These are phyloP conservation scores for Trypethelium eluteriae DNA, from an alignment of 495 filamentous ascomycete species.

Conservation along the genomic window DNA sequence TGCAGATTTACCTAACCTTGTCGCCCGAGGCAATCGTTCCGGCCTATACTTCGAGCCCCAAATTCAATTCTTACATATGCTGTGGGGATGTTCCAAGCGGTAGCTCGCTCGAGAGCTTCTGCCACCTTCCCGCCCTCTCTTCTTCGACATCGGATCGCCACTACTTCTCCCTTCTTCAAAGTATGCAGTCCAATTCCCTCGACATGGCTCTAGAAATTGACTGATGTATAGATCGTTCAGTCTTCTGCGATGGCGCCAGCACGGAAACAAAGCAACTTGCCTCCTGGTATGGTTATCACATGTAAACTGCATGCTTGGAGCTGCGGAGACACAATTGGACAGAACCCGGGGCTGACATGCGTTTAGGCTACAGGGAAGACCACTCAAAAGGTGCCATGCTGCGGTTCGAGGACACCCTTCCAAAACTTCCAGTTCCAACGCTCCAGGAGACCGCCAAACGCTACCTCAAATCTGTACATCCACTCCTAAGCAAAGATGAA, in stretches of 20 bases:
- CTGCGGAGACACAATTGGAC: background rate
- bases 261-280: constrained; percentile 22
- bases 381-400: constrained; percentile 85
- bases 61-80: background rate
- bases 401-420: constrained; percentile 92
- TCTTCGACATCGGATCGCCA: constrained; percentile 19
- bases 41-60: too few relatives aligned
- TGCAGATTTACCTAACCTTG: background rate
- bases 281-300: constrained; percentile 24
- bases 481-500: constrained; percentile 65
- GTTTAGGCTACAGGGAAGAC: constrained; percentile 82
- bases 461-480: constrained; percentile 88
- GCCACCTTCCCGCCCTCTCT: constrained; percentile 15
- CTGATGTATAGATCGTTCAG: constrained; percentile 15
- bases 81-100: constrained; percentile 29
- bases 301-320: constrained; percentile 14
- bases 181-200: constrained; percentile 14
- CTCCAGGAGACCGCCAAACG: constrained; percentile 86
- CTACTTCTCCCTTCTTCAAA: constrained; percentile 17
- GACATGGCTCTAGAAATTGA: background rate
- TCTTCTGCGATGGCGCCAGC: constrained; percentile 19
- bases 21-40: background rate
- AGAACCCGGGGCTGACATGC: background rate
- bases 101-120: constrained; percentile 28
- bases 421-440: constrained; percentile 80